These are phyloP conservation scores for Choiromyces venosus DNA, from an alignment of 495 filamentous ascomycete genomes.

Conservation along the genomic window DNA sequence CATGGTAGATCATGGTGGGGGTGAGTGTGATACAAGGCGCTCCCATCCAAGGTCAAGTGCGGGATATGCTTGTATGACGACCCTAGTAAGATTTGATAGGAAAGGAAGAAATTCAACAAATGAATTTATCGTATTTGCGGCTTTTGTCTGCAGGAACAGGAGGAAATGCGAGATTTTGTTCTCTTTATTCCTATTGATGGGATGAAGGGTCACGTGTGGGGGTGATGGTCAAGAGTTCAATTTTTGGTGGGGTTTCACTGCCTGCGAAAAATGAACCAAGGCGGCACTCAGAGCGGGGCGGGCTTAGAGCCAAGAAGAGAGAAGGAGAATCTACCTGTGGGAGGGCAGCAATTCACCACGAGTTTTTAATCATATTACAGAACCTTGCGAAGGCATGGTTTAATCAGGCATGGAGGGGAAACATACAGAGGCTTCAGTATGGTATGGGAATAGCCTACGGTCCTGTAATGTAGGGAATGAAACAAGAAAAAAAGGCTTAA, in stretches of 20 bases:
- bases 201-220: not conserved
- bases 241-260: not conserved
- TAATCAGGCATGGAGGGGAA: not conserved
- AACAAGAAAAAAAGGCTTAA: too few relatives aligned
- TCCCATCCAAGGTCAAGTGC: not conserved
- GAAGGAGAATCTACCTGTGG: not conserved
- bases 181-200: not conserved
- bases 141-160: conserved; percentile 4
- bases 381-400: not conserved
- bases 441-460: too few relatives aligned
- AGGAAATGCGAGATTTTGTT: not conserved
- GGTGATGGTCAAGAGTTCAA: not conserved
- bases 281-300: not conserved
- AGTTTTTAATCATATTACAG: not conserved
- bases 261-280: not conserved
- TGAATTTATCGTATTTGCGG: not conserved
- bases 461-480: too few relatives aligned
- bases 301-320: not conserved
- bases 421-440: too few relatives aligned
- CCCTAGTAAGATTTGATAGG: not conserved
- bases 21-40: not conserved
- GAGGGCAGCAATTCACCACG: not conserved
- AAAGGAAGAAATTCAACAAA: not conserved
- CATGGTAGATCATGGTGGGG: not conserved
- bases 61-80: not conserved